Evolutionary conservation across 2,329 filamentous ascomycete genomes (phyloP).

Genomic region (Dactylellina leptospora): DNA sequence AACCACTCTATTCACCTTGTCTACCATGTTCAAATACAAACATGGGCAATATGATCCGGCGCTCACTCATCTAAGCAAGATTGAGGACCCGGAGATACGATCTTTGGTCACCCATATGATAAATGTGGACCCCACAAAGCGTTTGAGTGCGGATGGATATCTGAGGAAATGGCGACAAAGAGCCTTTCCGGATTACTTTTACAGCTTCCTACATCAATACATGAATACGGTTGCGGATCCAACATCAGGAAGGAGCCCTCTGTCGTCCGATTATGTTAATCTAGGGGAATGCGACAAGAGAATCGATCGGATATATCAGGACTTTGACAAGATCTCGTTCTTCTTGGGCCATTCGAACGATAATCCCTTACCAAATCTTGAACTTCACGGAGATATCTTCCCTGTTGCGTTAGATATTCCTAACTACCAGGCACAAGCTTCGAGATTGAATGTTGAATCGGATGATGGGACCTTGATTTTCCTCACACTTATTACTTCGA

Average conservation of each 20-base stretch:
- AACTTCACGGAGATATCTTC: slow-evolving; percentile 63
- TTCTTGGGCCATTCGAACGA: slow-evolving; percentile 78
- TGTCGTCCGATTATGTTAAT: slow-evolving; percentile 63
- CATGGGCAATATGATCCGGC: slow-evolving; percentile 90
- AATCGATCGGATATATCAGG: slow-evolving; percentile 89
- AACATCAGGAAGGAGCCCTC: slow-evolving; percentile 76
- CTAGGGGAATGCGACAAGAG: slow-evolving; percentile 84
- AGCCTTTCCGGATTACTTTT: slow-evolving; percentile 95
- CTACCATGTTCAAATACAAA: slow-evolving; percentile 92
- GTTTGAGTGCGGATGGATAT: slow-evolving; percentile 93
- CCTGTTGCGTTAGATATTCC: slow-evolving; percentile 87
- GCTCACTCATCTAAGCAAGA: slow-evolving; percentile 80
- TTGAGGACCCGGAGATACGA: slow-evolving; percentile 84
- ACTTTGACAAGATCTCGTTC: slow-evolving; percentile 98
- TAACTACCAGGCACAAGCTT: slow-evolving; percentile 77
- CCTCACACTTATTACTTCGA: slow-evolving; percentile 85
- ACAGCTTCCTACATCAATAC: slow-evolving; percentile 95
- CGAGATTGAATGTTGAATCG: slow-evolving; percentile 66
- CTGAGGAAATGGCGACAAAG: slow-evolving; percentile 90
- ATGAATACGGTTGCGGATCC: slow-evolving; percentile 96
- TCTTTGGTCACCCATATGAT: slow-evolving; percentile 90
- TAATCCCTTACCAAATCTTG: slow-evolving; percentile 60
- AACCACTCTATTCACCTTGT: slow-evolving; percentile 90
- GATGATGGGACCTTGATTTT: slow-evolving; percentile 96
- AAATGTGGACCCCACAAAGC: slow-evolving; percentile 86